Evolutionary conservation across 352 stramenopile species (phyloP).

Genomic region (Pythium myriotylum): DNA sequence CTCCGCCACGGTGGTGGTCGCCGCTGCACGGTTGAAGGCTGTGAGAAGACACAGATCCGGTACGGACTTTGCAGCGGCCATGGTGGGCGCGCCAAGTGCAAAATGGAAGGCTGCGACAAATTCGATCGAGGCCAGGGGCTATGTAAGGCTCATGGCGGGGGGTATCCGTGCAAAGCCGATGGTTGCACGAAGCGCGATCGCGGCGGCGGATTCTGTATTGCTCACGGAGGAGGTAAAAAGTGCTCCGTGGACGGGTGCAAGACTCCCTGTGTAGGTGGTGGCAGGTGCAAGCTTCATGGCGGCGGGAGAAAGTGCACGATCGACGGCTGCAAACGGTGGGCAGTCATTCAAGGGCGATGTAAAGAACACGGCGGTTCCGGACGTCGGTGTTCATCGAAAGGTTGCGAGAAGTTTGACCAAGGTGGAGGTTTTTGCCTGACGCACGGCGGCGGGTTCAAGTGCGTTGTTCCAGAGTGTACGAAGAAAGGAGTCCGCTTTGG

Average conservation of each 20-base stretch:
- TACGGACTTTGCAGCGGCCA: slow-evolving; percentile 78
- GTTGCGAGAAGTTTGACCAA: slow-evolving; percentile 81
- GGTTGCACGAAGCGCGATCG: slow-evolving; percentile 86
- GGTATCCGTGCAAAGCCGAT: slow-evolving; percentile 77
- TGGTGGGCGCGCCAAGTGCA: slow-evolving; percentile 71
- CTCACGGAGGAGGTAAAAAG: slow-evolving; percentile 82
- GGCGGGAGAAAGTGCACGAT: slow-evolving; percentile 59
- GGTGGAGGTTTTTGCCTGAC: slow-evolving; percentile 74
- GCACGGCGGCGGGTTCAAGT: slow-evolving; percentile 75
- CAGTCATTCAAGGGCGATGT: slow-evolving; percentile 67
- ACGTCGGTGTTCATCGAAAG: slow-evolving; percentile 63
- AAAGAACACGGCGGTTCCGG: slow-evolving; percentile 75
- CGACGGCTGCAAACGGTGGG: slow-evolving; percentile 60
- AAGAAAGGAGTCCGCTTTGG: slow-evolving; percentile 87
- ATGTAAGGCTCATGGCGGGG: slow-evolving; percentile 82
- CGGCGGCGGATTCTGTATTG: slow-evolving; percentile 74
- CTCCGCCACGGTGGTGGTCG: slow-evolving; percentile 74
- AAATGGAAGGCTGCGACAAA: slow-evolving; percentile 76
- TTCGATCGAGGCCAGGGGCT: slow-evolving; percentile 75
- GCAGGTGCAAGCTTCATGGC: slow-evolving; percentile 68
- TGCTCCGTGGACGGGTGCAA: slow-evolving; percentile 72
- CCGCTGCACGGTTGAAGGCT: slow-evolving; percentile 56
- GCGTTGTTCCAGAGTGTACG: slow-evolving; percentile 61
- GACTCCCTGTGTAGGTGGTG: slow-evolving; percentile 72
- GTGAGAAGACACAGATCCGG: slow-evolving; percentile 76